Base-by-base conservation (phyloP, 768 basidiomycete genomes). In the Xerocomus potaroensis region DNA sequence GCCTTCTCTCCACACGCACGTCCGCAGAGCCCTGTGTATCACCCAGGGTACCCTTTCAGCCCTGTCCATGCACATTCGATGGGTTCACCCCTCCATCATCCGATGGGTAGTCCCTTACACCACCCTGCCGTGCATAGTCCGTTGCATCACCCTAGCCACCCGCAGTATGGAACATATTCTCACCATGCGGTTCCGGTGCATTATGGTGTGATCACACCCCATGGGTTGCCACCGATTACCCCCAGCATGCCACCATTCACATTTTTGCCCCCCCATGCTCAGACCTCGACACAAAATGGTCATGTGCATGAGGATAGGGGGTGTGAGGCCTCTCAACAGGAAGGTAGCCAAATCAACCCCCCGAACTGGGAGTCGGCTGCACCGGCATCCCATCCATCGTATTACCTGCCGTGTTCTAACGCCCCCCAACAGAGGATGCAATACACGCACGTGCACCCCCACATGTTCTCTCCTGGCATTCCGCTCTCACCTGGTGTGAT, bases 241-340 rank as follows among this genome's bases (percentile, higher is more conserved):
- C 93, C 94, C 0, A 88, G 87, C 50, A 97, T 98, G 94, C 95
- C 95, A 1, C 83, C 91, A 5, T 98, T 96, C 69, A 84, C 82
- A 11, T 94, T 96, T 66, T 73, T 85, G 30, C 75, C 79, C 15
- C 79, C 79, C 33, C 76, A 59, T 58, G 71, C 36, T 14, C 57
- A 50, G 32, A 54, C 40, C 6, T 52, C 55, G 15, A 48, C 35
- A 10, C 69, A 63, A 47, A 58, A 53, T 14, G 59, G 50, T 18
- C 23, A 50, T 14, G 5, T 12, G 2, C 48, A 30, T 11, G 49
- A 43, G 18, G 35, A 45, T 16, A 42, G 21, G 10, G 26, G n/a
- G n/a, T n/a, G 30, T n/a, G 55, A 53, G 16, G 16, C 37, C 5
- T 41, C 33, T 3, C 50, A 44, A 26, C 24, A 40, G n/a, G 57